These are phyloP conservation scores for Bocquillonia castaneifolia DNA, from an alignment of 441 rosid species.

Conservation along the genomic window DNA sequence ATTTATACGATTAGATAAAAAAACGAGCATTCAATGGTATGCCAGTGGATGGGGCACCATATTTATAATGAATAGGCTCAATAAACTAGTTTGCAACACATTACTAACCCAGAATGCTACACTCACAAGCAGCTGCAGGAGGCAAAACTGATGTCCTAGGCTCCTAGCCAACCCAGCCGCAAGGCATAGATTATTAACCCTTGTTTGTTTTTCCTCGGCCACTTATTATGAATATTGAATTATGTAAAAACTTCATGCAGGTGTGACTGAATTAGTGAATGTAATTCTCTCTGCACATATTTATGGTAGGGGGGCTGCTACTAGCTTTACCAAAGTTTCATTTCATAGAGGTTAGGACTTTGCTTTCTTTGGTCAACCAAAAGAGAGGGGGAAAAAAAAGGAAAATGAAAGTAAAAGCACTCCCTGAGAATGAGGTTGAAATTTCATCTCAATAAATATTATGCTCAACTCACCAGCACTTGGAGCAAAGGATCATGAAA, in stretches of 20 bases:
- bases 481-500: conserved; percentile 54
- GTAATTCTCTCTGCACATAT: not conserved
- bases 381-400: not conserved
- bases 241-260: not conserved
- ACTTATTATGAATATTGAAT: not conserved
- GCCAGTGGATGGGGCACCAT: not conserved
- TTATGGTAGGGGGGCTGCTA: not conserved
- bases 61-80: not conserved
- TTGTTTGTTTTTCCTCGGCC: not conserved
- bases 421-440: not conserved
- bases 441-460: conserved; percentile 7
- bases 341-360: not conserved
- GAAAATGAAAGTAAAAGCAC: not conserved
- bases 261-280: not conserved
- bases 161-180: not conserved
- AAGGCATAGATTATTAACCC: not conserved
- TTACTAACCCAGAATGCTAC: not conserved
- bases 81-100: not conserved
- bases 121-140: not conserved
- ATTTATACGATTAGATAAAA: not conserved
- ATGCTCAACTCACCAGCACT: conserved; percentile 47
- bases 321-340: not conserved
- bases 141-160: not conserved
- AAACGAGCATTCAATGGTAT: not conserved
- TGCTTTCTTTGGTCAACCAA: not conserved